Evolutionary conservation across 208 protist species (phyloP), one percentile per base, ranked within the genome.

Genomic region (Trypanosoma scelopori): DNA sequence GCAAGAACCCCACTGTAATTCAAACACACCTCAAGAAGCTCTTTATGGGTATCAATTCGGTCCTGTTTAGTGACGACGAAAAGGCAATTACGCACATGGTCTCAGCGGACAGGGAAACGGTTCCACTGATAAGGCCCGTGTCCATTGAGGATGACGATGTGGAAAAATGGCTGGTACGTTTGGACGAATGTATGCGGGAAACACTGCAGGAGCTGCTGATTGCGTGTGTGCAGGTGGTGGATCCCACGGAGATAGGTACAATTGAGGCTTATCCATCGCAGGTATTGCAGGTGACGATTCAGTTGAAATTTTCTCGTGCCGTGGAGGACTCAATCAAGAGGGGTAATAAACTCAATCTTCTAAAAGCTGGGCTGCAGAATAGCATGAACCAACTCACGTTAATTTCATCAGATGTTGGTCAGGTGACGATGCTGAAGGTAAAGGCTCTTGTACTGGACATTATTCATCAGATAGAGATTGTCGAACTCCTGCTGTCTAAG

Each of bases 361-460:
- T 92, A 23, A 52, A 69, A 23, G 50, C 69, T 15, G 60, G 51
- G 60, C 64, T 86, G 28, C 63, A 68, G 11, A 68, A 85, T 55
- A 74, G 83, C 55, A 76, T 97, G 16, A 76, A 91, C 25, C 23
- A 64, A 23, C 79, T 97, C n/a, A 95, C 89, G 3, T 55, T 65
- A 15, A 60, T 85, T 27, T 75, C 84, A n/a, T 48, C 65, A 6
- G 78, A 76, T 50, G 61, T 76, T 7, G 67, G 80, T 53, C 63
- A 64, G 20, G 74, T 90, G 48, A 52, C 76, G n/a, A 69, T 67
- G 66, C 63, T 94, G 51, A 93, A 95, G 76, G 69, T 98, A 30
- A 98, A 98, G 69, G 87, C 95, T 13, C 87, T 99, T 27, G 91
- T 99, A 30, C 74, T 99, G 37, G 97, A 98, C 70, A 72, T 98